These are phyloP conservation scores for Pyrus hybrid DNA, from an alignment of 331 rosid species.

Conservation along the genomic window DNA sequence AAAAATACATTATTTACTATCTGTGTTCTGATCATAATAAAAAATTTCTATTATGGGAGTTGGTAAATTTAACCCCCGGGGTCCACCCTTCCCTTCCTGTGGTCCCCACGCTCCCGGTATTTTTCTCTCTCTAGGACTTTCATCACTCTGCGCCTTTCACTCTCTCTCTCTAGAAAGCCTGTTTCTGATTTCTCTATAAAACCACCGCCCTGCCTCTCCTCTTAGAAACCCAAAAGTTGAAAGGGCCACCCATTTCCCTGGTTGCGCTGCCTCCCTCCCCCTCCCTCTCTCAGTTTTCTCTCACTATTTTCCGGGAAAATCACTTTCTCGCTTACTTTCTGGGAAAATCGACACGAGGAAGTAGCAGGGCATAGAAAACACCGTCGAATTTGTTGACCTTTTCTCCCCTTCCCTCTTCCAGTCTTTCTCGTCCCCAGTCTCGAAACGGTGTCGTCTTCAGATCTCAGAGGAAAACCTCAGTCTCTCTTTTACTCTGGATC, in stretches of 20 bases:
- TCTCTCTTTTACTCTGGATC: background rate
- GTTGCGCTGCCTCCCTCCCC: background rate
- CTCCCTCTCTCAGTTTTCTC: background rate
- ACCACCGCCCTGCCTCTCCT: background rate
- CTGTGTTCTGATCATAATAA: fast-evolving
- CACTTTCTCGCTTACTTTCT: background rate
- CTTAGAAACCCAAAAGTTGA: constrained; percentile 11
- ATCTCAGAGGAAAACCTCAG: background rate
- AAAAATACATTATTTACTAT: fast-evolving
- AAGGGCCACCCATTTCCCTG: background rate
- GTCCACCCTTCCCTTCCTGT: background rate
- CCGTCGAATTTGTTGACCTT: background rate
- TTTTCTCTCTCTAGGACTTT: background rate
- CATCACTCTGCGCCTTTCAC: background rate
- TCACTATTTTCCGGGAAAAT: constrained; percentile 8
- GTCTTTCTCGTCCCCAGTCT: background rate
- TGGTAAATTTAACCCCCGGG: background rate
- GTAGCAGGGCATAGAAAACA: background rate
- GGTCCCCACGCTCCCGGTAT: constrained; percentile 12
- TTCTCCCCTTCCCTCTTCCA: background rate
- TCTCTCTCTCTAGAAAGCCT: background rate
- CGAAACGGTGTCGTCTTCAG: background rate
- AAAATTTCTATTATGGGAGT: fast-evolving
- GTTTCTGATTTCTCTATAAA: constrained; percentile 10
- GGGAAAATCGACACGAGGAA: constrained; percentile 1